Evolutionary conservation across 345 rosid species (phyloP).

Genomic region (Psidium friedrichsthalianum): DNA sequence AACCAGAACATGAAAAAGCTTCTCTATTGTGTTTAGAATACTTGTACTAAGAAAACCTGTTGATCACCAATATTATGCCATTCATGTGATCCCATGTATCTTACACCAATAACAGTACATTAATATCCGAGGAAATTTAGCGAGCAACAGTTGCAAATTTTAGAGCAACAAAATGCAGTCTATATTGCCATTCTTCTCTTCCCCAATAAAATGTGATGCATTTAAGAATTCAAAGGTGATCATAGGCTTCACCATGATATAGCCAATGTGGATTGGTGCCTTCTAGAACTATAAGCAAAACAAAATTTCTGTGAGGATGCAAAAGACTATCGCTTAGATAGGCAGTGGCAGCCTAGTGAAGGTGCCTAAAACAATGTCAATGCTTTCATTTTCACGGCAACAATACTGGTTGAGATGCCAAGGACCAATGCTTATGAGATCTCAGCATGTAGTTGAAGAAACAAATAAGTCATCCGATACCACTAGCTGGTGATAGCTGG

Average conservation of each 20-base stretch:
- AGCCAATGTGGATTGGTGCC: background rate
- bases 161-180: background rate
- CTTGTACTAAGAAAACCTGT: background rate
- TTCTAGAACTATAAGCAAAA: background rate
- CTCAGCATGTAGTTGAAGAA: background rate
- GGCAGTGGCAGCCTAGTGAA: background rate
- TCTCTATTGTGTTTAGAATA: background rate
- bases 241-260: background rate
- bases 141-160: background rate
- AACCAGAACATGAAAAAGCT: background rate
- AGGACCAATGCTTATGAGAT: background rate
- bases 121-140: background rate
- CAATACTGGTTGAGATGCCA: background rate
- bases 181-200: background rate
- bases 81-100: background rate
- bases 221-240: background rate
- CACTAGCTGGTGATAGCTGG: background rate
- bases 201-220: background rate
- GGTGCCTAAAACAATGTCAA: background rate
- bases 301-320: background rate
- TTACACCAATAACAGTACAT: background rate
- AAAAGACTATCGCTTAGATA: background rate
- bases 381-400: background rate
- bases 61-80: background rate
- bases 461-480: background rate